Conservation (phyloP, 2,329 filamentous ascomycete genomes). For the Xylaria sp. region DNA sequence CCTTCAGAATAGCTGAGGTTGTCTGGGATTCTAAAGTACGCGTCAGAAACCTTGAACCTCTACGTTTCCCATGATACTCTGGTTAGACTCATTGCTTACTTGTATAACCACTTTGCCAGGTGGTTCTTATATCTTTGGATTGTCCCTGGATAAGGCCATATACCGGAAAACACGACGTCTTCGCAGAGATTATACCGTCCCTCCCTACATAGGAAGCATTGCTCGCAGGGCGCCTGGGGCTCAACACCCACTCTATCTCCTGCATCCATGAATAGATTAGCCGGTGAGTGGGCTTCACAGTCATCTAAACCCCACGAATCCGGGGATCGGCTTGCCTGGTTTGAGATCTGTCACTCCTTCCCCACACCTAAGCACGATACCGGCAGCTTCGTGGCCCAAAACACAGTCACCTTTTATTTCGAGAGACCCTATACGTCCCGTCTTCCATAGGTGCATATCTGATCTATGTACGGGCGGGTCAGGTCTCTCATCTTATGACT, state of each 20-base stretch:
- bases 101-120: conserved; percentile 62
- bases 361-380: conserved; percentile 60
- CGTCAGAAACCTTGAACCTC: conserved; percentile 7
- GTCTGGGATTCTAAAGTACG: conserved; percentile 48
- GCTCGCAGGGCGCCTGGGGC: conserved; percentile 64
- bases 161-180: conserved; percentile 62
- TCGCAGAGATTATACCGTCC: conserved; percentile 68
- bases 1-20: conserved; percentile 60
- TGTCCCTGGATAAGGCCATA: conserved; percentile 62
- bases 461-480: conserved; percentile 45
- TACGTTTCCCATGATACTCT: not conserved
- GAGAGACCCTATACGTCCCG: conserved; percentile 64
- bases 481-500: conserved; percentile 3
- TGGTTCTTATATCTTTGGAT: conserved; percentile 65
- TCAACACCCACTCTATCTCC: conserved; percentile 70
- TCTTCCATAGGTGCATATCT: conserved; percentile 71
- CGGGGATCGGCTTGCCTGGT: conserved; percentile 38
- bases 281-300: not conserved
- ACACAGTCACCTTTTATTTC: conserved; percentile 66
- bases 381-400: conserved; percentile 67
- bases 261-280: conserved; percentile 13
- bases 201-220: conserved; percentile 60
- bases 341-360: conserved; percentile 56
- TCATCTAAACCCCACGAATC: not conserved
- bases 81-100: conserved; percentile 36